These are phyloP conservation scores for Gamarada debralockiae DNA, from an alignment of 495 filamentous ascomycete genomes.

Conservation along the genomic window DNA sequence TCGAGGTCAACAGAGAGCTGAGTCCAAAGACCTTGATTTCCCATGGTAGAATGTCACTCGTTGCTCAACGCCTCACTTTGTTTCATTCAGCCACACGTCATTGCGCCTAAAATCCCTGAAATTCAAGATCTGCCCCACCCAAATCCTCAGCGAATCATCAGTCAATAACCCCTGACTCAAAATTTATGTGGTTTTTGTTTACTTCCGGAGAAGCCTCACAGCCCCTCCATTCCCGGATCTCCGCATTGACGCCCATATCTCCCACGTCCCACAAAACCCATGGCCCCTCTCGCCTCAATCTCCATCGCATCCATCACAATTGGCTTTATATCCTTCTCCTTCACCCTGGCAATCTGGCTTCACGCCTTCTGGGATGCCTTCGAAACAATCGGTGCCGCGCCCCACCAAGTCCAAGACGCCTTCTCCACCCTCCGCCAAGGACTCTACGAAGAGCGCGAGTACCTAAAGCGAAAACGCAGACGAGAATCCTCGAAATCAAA, in stretches of 20 bases:
- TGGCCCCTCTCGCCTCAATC: slow-evolving; percentile 16
- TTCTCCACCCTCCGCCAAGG: slow-evolving; percentile 18
- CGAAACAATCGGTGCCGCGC: slow-evolving; percentile 15
- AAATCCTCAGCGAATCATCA: too few relatives aligned
- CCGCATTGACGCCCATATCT: background rate
- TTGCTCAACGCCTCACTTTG: background rate
- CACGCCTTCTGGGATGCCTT: slow-evolving; percentile 20
- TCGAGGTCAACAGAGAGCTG: background rate
- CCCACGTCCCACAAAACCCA: background rate
- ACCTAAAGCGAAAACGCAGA: slow-evolving; percentile 17
- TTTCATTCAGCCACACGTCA: background rate
- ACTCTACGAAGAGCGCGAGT: slow-evolving; percentile 22
- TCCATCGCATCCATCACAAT: slow-evolving; percentile 16
- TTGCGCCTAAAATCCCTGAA: too few relatives aligned
- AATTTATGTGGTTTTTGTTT: slow-evolving; percentile 11
- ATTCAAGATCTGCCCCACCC: too few relatives aligned
- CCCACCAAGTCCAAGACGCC: slow-evolving; percentile 16
- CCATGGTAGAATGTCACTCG: background rate
- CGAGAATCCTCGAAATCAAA: background rate
- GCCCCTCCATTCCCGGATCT: background rate
- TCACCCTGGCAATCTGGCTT: slow-evolving; percentile 20
- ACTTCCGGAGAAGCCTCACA: slow-evolving; percentile 1
- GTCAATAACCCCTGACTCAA: too few relatives aligned
- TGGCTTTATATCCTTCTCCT: slow-evolving; percentile 23
- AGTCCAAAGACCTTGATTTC: background rate